A percentile compares a stretch with the other conserved stretches of the same genome.
Evolutionary conservation across 108 stramenopile genomes (phyloP).

Genomic region (Skeletonema menzelii): DNA sequence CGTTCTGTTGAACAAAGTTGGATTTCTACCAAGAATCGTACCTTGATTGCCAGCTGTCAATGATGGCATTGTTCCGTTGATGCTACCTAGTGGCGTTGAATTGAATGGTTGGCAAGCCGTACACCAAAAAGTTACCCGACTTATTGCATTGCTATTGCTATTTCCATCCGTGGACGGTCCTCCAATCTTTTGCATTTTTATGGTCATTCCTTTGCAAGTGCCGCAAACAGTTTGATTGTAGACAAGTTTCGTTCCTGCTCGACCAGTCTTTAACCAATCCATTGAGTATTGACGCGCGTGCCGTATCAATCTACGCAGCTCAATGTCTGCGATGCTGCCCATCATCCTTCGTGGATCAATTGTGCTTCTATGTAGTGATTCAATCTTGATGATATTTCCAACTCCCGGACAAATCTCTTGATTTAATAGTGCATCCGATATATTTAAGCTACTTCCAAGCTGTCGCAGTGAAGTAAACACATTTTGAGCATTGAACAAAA

Average conservation of each 20-base stretch:
- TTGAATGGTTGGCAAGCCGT: conserved; percentile 46
- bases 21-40: not conserved
- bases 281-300: conserved; percentile 50
- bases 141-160: conserved; percentile 15
- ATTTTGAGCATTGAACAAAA: conserved; percentile 42
- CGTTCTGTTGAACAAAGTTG: conserved; percentile 1
- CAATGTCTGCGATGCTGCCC: conserved; percentile 39
- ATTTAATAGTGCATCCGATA: conserved; percentile 65
- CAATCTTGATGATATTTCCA: conserved; percentile 75
- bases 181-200: conserved; percentile 65
- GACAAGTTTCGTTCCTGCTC: conserved; percentile 55
- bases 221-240: conserved; percentile 69
- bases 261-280: conserved; percentile 57
- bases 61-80: conserved; percentile 13
- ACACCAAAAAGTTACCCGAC: conserved; percentile 69
- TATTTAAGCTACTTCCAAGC: conserved; percentile 20
- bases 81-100: not conserved
- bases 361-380: conserved; percentile 55
- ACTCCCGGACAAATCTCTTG: conserved; percentile 62
- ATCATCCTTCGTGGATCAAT: conserved; percentile 55
- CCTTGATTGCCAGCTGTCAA: not conserved
- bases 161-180: conserved; percentile 3
- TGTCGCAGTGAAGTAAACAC: conserved; percentile 44
- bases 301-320: conserved; percentile 38
- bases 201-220: conserved; percentile 42